These are phyloP conservation scores for Penicillium rolfsii DNA, from an alignment of 2,329 filamentous ascomycete species.

Conservation along the genomic window DNA sequence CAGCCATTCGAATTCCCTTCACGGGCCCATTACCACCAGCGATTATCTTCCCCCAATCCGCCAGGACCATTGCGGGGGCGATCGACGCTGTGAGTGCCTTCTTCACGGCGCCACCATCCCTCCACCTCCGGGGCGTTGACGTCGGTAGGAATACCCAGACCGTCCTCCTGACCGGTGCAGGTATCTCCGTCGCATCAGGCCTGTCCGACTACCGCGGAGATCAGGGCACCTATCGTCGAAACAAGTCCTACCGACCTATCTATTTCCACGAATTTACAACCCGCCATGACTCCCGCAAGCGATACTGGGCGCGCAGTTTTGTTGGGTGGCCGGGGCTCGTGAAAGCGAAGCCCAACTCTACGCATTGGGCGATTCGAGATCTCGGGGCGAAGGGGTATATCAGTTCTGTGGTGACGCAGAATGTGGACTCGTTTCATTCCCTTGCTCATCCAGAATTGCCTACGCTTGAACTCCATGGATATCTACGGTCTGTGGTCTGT, in stretches of 20 bases:
- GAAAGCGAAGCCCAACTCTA: slow-evolving; percentile 76
- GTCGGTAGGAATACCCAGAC: slow-evolving; percentile 58
- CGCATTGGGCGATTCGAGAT: slow-evolving; percentile 75
- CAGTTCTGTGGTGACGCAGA: slow-evolving; percentile 83
- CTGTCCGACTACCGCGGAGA: slow-evolving; percentile 89
- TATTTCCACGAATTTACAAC: slow-evolving; percentile 88
- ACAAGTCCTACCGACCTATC: slow-evolving; percentile 86
- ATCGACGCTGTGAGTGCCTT: slow-evolving; percentile 77
- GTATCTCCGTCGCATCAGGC: slow-evolving; percentile 89
- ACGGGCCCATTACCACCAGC: slow-evolving; percentile 79
- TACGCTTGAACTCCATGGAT: slow-evolving; percentile 88
- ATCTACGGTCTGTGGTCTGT: slow-evolving; percentile 79
- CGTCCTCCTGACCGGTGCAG: slow-evolving; percentile 76
- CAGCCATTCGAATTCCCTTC: slow-evolving; percentile 86
- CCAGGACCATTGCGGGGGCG: slow-evolving; percentile 71
- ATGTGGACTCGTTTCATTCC: slow-evolving; percentile 93
- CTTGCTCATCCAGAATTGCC: slow-evolving; percentile 72
- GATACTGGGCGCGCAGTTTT: slow-evolving; percentile 96
- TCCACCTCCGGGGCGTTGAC: slow-evolving; percentile 49
- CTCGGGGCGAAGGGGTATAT: slow-evolving; percentile 74
- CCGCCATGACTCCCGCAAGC: slow-evolving; percentile 80
- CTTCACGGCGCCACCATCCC: slow-evolving; percentile 64
- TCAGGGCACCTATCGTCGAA: slow-evolving; percentile 89
- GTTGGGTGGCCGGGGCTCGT: slow-evolving; percentile 85
- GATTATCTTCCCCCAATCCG: slow-evolving; percentile 71